Percentiles rank a stretch among this genome's conserved stretches.
Evolutionary conservation across 2,329 filamentous ascomycete genomes (phyloP).

Genomic region (Cercospora citrullina): DNA sequence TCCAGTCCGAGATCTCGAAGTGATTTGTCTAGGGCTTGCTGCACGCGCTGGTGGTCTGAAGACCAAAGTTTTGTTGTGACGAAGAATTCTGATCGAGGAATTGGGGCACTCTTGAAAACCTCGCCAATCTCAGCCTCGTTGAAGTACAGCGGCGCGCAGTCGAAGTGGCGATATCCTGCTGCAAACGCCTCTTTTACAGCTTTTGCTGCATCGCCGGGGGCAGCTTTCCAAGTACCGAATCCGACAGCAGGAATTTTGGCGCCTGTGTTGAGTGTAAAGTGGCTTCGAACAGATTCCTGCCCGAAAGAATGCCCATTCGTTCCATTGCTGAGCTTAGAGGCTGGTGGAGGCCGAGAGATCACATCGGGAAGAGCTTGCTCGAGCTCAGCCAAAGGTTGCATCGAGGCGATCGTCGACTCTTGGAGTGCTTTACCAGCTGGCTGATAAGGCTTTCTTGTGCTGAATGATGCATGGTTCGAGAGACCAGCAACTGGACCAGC

Average conservation of each 20-base stretch:
- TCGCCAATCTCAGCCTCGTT: conserved; percentile 33
- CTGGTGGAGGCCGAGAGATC: neutral
- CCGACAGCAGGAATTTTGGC: conserved; percentile 41
- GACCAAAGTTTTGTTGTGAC: conserved; percentile 62
- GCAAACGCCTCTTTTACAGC: conserved; percentile 26
- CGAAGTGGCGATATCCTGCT: conserved; percentile 26
- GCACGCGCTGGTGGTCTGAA: conserved; percentile 47
- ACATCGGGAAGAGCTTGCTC: conserved; percentile 16
- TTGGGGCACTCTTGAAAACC: conserved; percentile 27
- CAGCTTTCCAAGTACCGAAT: conserved; percentile 43
- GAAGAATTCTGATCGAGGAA: conserved; percentile 33
- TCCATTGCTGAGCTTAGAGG: neutral
- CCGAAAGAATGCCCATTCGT: conserved; percentile 7
- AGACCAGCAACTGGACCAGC: conserved; percentile 27
- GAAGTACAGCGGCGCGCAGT: conserved; percentile 40
- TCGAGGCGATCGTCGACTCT: conserved; percentile 33
- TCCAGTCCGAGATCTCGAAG: conserved; percentile 68
- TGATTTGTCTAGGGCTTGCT: conserved; percentile 61
- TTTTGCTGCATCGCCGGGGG: conserved; percentile 35
- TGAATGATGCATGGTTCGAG: conserved; percentile 14
- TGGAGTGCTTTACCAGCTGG: conserved; percentile 34
- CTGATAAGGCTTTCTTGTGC: conserved; percentile 23
- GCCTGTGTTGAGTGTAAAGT: conserved; percentile 34
- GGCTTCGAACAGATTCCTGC: neutral
- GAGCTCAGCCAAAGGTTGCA: conserved; percentile 22